Conservation (phyloP, 345 rosid species). For the Citrus unshiu region DNA sequence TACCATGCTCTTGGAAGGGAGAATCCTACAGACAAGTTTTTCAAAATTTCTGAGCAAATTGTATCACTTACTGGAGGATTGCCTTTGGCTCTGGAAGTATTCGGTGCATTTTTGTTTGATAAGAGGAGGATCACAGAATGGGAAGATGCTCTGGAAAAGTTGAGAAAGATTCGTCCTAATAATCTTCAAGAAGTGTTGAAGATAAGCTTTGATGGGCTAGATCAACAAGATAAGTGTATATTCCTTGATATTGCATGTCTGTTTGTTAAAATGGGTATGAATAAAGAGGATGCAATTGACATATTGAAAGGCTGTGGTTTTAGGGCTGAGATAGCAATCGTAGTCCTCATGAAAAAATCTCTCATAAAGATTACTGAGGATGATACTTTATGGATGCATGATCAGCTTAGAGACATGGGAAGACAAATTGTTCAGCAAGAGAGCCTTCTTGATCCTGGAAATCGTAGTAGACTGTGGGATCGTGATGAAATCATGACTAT, state of each 20-base stretch:
- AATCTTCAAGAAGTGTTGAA: slow-evolving; percentile 41
- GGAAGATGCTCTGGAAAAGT: slow-evolving; percentile 45
- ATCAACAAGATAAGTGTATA: slow-evolving; percentile 34
- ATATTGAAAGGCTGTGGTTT: slow-evolving; percentile 59
- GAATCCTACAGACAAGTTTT: slow-evolving; percentile 32
- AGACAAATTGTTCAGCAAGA: slow-evolving; percentile 43
- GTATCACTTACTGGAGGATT: slow-evolving; percentile 42
- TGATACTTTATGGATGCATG: slow-evolving; percentile 60
- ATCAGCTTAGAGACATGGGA: slow-evolving; percentile 79
- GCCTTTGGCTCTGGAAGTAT: slow-evolving; percentile 74
- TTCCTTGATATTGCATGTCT: slow-evolving; percentile 78
- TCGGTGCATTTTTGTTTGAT: slow-evolving; percentile 56
- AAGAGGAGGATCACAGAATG: slow-evolving; percentile 45
- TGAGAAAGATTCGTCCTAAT: slow-evolving; percentile 22
- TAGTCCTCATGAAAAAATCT: slow-evolving; percentile 44
- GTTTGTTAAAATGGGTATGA: slow-evolving; percentile 38
- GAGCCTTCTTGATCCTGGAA: slow-evolving; percentile 22
- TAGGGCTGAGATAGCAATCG: slow-evolving; percentile 41
- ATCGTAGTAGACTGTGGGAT: slow-evolving; percentile 67
- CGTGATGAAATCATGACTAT: slow-evolving; percentile 39
- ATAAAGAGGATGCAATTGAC: slow-evolving; percentile 43
- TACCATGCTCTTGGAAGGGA: slow-evolving; percentile 56
- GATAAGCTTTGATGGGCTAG: slow-evolving; percentile 56
- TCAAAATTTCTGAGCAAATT: slow-evolving; percentile 35
- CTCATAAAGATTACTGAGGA: slow-evolving; percentile 40